A percentile compares a stretch with the other conserved stretches of the same genome.
These are phyloP conservation scores for Stagonosporopsis cucurbitacearum DNA, from an alignment of 2,329 filamentous ascomycete genomes.

Conservation along the genomic window DNA sequence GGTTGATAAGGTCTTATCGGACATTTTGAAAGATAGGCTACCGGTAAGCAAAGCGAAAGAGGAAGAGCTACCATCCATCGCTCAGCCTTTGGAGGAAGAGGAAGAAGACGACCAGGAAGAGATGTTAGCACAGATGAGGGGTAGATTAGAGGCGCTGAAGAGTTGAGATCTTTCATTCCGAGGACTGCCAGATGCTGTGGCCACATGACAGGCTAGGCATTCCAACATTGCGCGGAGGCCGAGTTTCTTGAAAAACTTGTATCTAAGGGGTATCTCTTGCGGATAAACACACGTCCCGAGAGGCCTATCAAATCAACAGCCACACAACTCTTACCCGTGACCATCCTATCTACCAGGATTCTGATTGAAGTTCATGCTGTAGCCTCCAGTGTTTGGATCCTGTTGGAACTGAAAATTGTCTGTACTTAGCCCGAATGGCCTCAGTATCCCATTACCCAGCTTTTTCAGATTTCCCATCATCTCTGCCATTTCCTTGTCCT, in stretches of 20 bases:
- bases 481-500: slow-evolving; percentile 87
- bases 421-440: slow-evolving; percentile 91
- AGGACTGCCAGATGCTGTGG: background rate
- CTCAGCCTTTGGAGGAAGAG: slow-evolving; percentile 69
- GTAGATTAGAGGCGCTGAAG: slow-evolving; percentile 86
- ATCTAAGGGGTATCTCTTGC: slow-evolving; percentile 13
- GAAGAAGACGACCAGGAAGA: slow-evolving; percentile 88
- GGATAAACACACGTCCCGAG: background rate
- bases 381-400: slow-evolving; percentile 86
- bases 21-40: slow-evolving; percentile 84
- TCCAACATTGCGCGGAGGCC: background rate
- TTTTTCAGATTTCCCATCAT: slow-evolving; percentile 98
- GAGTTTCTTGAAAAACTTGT: background rate
- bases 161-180: slow-evolving; percentile 62
- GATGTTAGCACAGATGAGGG: slow-evolving; percentile 93
- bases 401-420: slow-evolving; percentile 95
- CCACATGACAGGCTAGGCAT: background rate
- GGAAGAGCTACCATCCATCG: slow-evolving; percentile 59
- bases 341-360: slow-evolving; percentile 19
- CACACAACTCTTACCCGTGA: background rate
- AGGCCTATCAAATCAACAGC: background rate
- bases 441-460: slow-evolving; percentile 88
- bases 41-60: slow-evolving; percentile 67
- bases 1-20: slow-evolving; percentile 90
- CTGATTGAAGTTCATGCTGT: slow-evolving; percentile 87